These are phyloP conservation scores for Mercurialis annua DNA, from an alignment of 345 rosid species.

Conservation along the genomic window DNA sequence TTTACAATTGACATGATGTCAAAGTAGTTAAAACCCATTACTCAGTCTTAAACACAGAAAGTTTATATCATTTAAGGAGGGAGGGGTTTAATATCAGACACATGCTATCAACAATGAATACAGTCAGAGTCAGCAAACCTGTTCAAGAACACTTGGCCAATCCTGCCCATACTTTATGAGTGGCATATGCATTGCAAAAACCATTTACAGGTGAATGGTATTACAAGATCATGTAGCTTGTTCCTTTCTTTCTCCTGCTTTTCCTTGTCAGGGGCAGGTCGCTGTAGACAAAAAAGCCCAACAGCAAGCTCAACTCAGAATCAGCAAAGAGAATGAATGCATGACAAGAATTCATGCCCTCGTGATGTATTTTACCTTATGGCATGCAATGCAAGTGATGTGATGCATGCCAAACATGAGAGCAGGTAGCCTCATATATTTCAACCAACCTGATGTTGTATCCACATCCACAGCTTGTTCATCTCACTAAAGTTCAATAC, in stretches of 20 bases:
- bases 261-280: slow-evolving; percentile 98
- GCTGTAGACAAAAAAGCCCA: slow-evolving; percentile 99
- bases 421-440: slow-evolving; percentile 49
- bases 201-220: slow-evolving; percentile 44
- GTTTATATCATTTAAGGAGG: slow-evolving; percentile 5
- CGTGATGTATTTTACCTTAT: slow-evolving; percentile 68
- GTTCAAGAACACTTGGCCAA: slow-evolving; percentile 59
- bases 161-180: slow-evolving; percentile 32
- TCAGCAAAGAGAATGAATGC: slow-evolving; percentile 95
- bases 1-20: slow-evolving; percentile 92
- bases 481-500: slow-evolving; percentile 96
- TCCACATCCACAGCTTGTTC: slow-evolving; percentile 99
- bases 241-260: slow-evolving; percentile 97
- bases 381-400: slow-evolving; percentile 61
- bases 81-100: slow-evolving; percentile 7
- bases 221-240: slow-evolving; percentile 99
- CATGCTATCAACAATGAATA: neutral
- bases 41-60: slow-evolving; percentile 10
- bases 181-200: slow-evolving; percentile 39
- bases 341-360: slow-evolving; percentile 95
- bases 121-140: slow-evolving; percentile 58
- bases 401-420: slow-evolving; percentile 63
- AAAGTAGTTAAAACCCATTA: slow-evolving; percentile 26
- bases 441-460: slow-evolving; percentile 99
- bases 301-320: slow-evolving; percentile 96